Conservation (phyloP, 805 yeast genomes). For the Lipomyces kockii region DNA sequence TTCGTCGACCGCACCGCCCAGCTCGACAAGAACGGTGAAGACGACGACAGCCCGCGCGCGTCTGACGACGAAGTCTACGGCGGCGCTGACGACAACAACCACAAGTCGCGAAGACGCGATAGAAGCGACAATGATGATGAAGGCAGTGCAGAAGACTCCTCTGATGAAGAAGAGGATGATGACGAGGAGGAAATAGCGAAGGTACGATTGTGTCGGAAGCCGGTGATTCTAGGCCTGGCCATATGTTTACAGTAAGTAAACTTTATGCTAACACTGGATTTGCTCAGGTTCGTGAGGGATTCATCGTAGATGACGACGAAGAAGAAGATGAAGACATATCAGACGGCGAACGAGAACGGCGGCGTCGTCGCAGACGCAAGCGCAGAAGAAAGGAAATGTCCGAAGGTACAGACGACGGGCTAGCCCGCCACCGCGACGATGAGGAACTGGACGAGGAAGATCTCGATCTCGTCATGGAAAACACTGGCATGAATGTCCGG, state of each 20-base stretch:
- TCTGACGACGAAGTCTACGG: conserved; percentile 53
- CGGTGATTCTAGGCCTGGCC: conserved; percentile 1
- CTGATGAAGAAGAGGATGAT: conserved; percentile 91
- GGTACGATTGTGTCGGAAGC: conserved; percentile 32
- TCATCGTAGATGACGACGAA: conserved; percentile 91
- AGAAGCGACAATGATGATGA: conserved; percentile 52
- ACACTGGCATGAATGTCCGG: conserved; percentile 66
- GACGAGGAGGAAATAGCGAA: conserved; percentile 87
- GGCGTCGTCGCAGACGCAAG: conserved; percentile 31
- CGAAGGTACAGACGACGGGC: conserved; percentile 34
- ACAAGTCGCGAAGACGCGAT: conserved; percentile 25
- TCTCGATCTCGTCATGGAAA: conserved; percentile 86
- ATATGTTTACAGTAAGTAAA: not conserved
- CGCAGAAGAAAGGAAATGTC: conserved; percentile 39
- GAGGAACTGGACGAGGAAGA: conserved; percentile 93
- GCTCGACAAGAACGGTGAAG: conserved; percentile 34
- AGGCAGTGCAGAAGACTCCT: conserved; percentile 64
- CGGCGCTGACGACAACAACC: conserved; percentile 25
- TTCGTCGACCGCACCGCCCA: conserved; percentile 31
- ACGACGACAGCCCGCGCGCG: conserved; percentile 42
- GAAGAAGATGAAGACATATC: conserved; percentile 64
- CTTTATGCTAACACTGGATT: not conserved
- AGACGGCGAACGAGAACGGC: conserved; percentile 44
- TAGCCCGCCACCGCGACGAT: conserved; percentile 44
- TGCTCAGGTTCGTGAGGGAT: conserved; percentile 74